Percentiles rank a stretch among this genome's conserved stretches.
Evolutionary conservation across 2,329 filamentous ascomycete genomes (phyloP).

Genomic region (Cordyceps farinosa): DNA sequence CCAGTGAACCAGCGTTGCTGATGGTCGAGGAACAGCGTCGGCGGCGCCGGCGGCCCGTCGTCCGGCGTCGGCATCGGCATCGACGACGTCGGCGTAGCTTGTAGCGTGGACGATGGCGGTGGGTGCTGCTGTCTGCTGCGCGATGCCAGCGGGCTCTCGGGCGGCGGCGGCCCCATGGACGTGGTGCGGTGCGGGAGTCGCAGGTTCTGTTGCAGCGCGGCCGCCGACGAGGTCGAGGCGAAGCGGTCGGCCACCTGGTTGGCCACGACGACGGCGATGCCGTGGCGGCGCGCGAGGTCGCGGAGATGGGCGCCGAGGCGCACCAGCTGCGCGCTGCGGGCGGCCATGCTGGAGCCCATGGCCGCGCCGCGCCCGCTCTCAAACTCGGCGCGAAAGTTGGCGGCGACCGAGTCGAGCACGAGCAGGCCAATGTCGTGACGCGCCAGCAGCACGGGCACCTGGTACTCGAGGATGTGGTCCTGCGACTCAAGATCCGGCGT

Average conservation of each 20-base stretch:
- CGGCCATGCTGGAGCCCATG: constrained; percentile 61
- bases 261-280: constrained; percentile 82
- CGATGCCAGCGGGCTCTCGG: constrained; percentile 49
- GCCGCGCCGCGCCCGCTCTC: constrained; percentile 44
- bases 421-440: constrained; percentile 76
- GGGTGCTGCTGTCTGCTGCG: constrained; percentile 34
- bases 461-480: constrained; percentile 90
- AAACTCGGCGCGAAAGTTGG: constrained; percentile 93
- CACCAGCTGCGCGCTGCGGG: constrained; percentile 71
- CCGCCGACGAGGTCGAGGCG: constrained; percentile 23
- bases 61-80: constrained; percentile 33
- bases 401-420: constrained; percentile 86
- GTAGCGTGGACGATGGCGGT: constrained; percentile 29
- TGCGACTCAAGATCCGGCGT: constrained; percentile 90
- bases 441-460: constrained; percentile 79
- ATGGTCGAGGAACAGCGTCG: constrained; percentile 72
- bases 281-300: constrained; percentile 67
- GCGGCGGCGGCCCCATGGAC: constrained; percentile 1
- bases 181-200: constrained; percentile 27
- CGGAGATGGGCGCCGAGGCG: constrained; percentile 73
- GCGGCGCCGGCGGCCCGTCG: constrained; percentile 33
- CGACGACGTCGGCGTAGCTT: constrained; percentile 39
- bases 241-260: constrained; percentile 97
- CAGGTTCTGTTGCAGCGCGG: constrained; percentile 21
- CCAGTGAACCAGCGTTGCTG: constrained; percentile 95